A percentile compares a stretch with the other conserved stretches of the same genome.
Conservation (phyloP, 2,329 filamentous ascomycete genomes). For the Fusarium sp. region DNA sequence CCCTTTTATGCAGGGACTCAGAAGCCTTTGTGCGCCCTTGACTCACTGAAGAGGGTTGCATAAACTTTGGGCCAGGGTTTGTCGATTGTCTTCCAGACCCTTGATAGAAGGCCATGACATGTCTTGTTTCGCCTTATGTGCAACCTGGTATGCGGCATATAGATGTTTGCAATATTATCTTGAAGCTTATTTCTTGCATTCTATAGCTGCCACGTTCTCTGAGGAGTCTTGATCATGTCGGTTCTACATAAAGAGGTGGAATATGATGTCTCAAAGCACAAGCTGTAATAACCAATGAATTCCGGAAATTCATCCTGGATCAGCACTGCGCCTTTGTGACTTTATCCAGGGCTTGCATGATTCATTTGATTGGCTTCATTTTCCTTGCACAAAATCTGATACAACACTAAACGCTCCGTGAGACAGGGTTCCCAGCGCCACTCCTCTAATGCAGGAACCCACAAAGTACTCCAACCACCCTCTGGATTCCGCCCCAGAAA, state of each 20-base stretch:
- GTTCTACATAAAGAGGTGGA: not conserved
- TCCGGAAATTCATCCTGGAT: not conserved
- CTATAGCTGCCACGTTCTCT: not conserved
- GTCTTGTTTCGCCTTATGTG: constrained; percentile 29
- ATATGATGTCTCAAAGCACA: not conserved
- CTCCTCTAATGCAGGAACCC: constrained; percentile 43
- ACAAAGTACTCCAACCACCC: not conserved
- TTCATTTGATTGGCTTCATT: constrained; percentile 21
- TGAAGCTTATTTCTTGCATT: not conserved
- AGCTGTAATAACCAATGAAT: constrained; percentile 12
- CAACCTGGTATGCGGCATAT: not conserved
- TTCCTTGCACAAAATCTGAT: constrained; percentile 32
- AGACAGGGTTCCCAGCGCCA: constrained; percentile 9
- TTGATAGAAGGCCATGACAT: constrained; percentile 12
- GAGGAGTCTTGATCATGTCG: not conserved
- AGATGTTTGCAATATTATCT: not conserved
- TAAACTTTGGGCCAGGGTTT: not conserved
- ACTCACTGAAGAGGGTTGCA: not conserved
- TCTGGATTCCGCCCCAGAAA: constrained; percentile 2
- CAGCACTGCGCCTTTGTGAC: not conserved
- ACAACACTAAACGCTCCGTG: constrained; percentile 17
- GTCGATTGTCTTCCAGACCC: not conserved
- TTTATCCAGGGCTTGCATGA: constrained; percentile 1
- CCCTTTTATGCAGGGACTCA: constrained; percentile 3
- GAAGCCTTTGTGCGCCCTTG: not conserved